Evolutionary conservation across 495 filamentous ascomycete species (phyloP).

Genomic region (Penicillium maclennaniae): DNA sequence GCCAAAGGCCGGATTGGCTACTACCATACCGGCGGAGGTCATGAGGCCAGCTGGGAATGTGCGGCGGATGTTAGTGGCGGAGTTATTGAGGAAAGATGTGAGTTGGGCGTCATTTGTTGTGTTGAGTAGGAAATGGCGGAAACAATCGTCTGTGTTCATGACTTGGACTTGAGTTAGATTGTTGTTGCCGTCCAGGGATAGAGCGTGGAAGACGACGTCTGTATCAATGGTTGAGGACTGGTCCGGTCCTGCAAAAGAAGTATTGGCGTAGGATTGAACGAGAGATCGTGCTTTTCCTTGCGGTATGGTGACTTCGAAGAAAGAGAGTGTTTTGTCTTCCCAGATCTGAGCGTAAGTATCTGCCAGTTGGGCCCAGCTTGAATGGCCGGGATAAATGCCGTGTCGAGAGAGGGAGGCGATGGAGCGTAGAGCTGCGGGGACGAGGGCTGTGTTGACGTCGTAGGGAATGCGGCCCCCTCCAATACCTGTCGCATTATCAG

Average conservation of each 20-base stretch:
- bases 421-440: conserved; percentile 56
- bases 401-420: conserved; percentile 49
- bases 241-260: conserved; percentile 41
- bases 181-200: conserved; percentile 53
- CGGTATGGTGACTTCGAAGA: conserved; percentile 49
- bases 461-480: conserved; percentile 62
- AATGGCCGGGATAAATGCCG: conserved; percentile 47
- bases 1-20: conserved; percentile 62
- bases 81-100: conserved; percentile 51
- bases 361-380: conserved; percentile 45
- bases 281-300: conserved; percentile 37
- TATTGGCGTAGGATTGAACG: conserved; percentile 44
- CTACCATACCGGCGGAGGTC: conserved; percentile 52
- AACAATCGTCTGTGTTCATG: conserved; percentile 64
- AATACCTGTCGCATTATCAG: conserved; percentile 32
- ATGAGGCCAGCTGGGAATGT: conserved; percentile 58
- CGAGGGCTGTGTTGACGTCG: conserved; percentile 62
- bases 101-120: conserved; percentile 55
- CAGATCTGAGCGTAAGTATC: conserved; percentile 53
- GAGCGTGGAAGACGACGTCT: conserved; percentile 51
- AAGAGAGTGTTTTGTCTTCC: conserved; percentile 58
- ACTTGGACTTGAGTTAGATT: conserved; percentile 50
- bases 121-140: conserved; percentile 60
- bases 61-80: conserved; percentile 51
- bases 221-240: conserved; percentile 37